These are phyloP conservation scores for Penicillium paxilli DNA, from an alignment of 495 filamentous ascomycete species.

Conservation along the genomic window DNA sequence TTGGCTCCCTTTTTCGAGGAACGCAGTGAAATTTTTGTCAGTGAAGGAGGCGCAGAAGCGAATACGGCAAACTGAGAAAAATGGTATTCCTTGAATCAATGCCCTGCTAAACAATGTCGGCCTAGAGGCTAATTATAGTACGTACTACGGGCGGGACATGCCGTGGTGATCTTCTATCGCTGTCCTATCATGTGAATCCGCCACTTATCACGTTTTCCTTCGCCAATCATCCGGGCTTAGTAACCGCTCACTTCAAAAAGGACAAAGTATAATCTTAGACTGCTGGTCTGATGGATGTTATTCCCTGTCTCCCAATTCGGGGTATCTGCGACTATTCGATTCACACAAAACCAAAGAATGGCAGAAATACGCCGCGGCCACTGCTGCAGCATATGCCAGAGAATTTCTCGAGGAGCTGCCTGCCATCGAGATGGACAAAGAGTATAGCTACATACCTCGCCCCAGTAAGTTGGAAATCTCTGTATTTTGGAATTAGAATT, in stretches of 20 bases:
- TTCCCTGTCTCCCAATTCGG: background rate
- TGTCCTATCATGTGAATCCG: background rate
- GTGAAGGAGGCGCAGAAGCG: too few species aligned
- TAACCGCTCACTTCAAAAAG: background rate
- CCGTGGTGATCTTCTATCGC: background rate
- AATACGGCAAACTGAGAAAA: too few species aligned
- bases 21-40: too few species aligned
- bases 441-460: background rate
- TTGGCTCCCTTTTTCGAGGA: too few species aligned
- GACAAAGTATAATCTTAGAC: too few species aligned
- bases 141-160: background rate
- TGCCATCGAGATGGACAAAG: background rate
- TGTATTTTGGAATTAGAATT: background rate
- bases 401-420: background rate
- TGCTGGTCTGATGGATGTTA: background rate
- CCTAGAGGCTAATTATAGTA: background rate
- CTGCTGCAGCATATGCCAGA: background rate
- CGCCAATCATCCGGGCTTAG: background rate
- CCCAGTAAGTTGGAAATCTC: background rate
- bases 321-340: background rate
- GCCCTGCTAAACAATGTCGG: too few species aligned
- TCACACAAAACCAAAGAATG: background rate
- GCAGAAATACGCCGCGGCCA: background rate
- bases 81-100: too few species aligned
- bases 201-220: background rate